Base-by-base conservation (phyloP, 1,284 basidiomycete genomes). In the Ganoderma boninense region DNA sequence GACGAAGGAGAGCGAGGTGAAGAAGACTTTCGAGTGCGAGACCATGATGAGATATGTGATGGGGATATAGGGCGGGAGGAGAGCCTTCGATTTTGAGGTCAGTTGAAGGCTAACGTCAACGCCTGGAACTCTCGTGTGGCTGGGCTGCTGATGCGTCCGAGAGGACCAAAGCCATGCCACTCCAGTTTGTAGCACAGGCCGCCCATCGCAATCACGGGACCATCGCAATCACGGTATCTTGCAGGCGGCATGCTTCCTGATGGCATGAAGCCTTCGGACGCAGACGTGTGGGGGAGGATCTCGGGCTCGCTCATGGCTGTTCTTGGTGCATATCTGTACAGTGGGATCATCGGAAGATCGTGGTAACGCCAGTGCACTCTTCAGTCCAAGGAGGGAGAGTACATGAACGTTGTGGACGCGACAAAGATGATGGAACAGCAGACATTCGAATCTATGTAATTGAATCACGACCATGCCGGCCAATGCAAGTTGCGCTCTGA, bases 261-360 rank as follows among this genome's bases (percentile, higher is more conserved):
- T 8, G 65, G 42, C 14, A 20, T n/a, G n/a, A n/a, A 49, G 16
- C 10, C 67, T 8, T 54, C 62, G 18, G 69, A 70, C 20, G 56
- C 64, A 2, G 62, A 65, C 16, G 65, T 38, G 2, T 16, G 8
- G 26, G 23, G 0, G 20, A 67, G 65, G 23, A 5, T 69, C n/a
- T 18, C 1, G 18, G 72, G 72, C 54, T 73, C 72, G 20, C n/a
- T n/a, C n/a, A n/a, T n/a, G n/a, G n/a, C n/a, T n/a, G n/a, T 64
- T 49, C 29, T 4, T 67, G 26, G 23, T n/a, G n/a, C 20, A n/a
- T 49, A 49, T 13, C 8, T 6, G 7, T 23, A 29, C 62, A 70
- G 65, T 70, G 69, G 69, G 69, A 70, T 16, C 35, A 54, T 18
- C 20, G 26, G 43, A 67, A 49, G 56, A 57, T 59, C 14, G 60